Base-by-base conservation (phyloP, 176 grass and related monocot genomes). In the Bothriochloa decipiens region DNA sequence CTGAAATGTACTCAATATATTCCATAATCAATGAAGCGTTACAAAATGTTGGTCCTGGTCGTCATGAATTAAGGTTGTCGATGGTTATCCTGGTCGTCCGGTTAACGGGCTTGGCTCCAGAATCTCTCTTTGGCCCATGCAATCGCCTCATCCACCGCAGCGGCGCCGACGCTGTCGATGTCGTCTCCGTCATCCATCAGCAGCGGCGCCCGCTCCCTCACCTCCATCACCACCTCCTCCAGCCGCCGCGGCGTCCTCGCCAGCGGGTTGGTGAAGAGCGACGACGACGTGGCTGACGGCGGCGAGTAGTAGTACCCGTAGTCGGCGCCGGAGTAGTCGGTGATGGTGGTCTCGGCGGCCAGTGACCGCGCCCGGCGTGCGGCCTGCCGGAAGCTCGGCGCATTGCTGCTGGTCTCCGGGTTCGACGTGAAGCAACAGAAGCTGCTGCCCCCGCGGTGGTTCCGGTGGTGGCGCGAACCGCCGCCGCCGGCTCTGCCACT, bases 61-160 rank as follows among this genome's bases (percentile, higher is more conserved):
- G 27, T 10, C 7, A 12, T 68, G 46, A 45, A 49, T 61, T 35
- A 37, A 17, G 35, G 1, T 27, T 9, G 13, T 4, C 1, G 46
- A 67, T 11, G 11, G 18, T 22, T 57, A 58, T 65, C 68, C 3
- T 70, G 16, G n/a, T 26, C 36, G 23, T 81, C 12, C 17, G 4
- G 9, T 23, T 28, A 82, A 80, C 75, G 16, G 16, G 80, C 65
- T 20, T 92, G 85, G 58, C 79, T 94, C 86, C 87, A 88, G 84
- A 92, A 94, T 43, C 80, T 94, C 63, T 94, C 95, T 74, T 91
- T 97, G 49, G 95, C 95, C 95, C 95, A 97, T 61, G 92, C 90
- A 27, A 97, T 97, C 11, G 95, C 90, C 86, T 97, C 95, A 52
- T 97, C 86, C 7, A 94, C 65, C 0, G 87, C 90, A 0, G 87